These are phyloP conservation scores for Fraxinus ornus DNA, from an alignment of 305 asterid species.

Conservation along the genomic window DNA sequence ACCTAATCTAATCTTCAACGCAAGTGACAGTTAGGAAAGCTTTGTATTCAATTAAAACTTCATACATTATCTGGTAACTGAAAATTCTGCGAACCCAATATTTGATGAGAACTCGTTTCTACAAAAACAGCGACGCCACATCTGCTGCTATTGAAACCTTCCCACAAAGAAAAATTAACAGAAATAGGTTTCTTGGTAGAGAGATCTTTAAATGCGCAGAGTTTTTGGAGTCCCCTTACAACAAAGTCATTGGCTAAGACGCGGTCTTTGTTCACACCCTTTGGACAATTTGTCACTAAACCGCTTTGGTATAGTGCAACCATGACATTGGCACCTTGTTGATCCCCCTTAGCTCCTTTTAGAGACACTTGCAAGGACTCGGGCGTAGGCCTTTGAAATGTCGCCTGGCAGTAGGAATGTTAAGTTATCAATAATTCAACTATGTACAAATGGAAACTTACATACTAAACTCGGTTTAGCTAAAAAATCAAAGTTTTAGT, in stretches of 20 bases:
- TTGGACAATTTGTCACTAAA: constrained; percentile 51
- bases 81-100: constrained; percentile 74
- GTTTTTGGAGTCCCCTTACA: constrained; percentile 70
- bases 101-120: constrained; percentile 50
- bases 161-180: constrained; percentile 64
- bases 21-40: neutral
- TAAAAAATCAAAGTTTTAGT: no score
- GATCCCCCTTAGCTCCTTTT: constrained; percentile 58
- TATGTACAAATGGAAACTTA: no score
- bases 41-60: neutral
- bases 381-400: constrained; percentile 51
- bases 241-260: constrained; percentile 75
- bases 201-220: constrained; percentile 48
- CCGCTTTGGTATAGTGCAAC: constrained; percentile 75
- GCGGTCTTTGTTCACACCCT: constrained; percentile 66
- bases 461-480: neutral
- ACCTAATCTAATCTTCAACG: neutral
- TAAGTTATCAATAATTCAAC: no score
- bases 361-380: constrained; percentile 58
- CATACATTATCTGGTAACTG: constrained; percentile 60
- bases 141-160: constrained; percentile 58
- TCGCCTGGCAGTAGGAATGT: constrained; percentile 39
- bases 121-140: constrained; percentile 62
- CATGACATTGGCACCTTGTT: constrained; percentile 49
- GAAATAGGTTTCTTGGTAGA: constrained; percentile 54